These are phyloP conservation scores for Hericium rajendrae DNA, from an alignment of 768 basidiomycete genomes.

Conservation along the genomic window DNA sequence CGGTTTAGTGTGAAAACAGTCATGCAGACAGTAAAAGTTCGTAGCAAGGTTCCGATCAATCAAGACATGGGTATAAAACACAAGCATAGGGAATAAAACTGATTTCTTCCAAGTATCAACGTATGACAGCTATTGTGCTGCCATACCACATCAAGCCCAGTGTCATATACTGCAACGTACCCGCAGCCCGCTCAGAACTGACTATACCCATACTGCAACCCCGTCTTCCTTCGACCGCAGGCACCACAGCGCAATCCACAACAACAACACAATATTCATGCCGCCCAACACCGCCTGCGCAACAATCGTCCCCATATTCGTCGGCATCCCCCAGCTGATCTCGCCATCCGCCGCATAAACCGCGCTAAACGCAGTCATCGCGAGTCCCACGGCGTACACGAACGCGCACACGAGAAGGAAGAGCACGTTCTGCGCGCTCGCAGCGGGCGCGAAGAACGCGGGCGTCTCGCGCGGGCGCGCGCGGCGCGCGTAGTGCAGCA, in stretches of 20 bases:
- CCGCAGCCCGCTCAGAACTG: too few species aligned
- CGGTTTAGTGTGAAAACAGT: too few species aligned
- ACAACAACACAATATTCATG: not conserved
- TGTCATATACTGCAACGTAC: too few species aligned
- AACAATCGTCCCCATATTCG: constrained; percentile 1
- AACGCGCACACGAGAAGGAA: not conserved
- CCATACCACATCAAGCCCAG: too few species aligned
- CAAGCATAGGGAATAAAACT: too few species aligned
- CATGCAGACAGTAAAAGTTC: too few species aligned
- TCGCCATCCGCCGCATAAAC: not conserved
- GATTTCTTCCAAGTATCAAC: too few species aligned
- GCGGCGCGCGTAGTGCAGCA: constrained; percentile 1
- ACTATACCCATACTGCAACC: not conserved
- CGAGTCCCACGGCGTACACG: not conserved
- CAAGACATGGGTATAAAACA: too few species aligned
- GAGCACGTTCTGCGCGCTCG: not conserved
- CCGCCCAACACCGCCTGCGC: not conserved
- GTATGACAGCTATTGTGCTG: too few species aligned
- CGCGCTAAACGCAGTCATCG: not conserved
- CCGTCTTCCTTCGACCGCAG: not conserved
- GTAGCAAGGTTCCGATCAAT: too few species aligned
- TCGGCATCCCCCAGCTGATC: constrained; percentile 1
- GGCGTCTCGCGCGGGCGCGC: not conserved
- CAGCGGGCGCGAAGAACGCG: not conserved
- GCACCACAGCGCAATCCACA: not conserved